These are phyloP conservation scores for Zizania latifolia DNA, from an alignment of 176 grass and related monocot genomes.

Conservation along the genomic window DNA sequence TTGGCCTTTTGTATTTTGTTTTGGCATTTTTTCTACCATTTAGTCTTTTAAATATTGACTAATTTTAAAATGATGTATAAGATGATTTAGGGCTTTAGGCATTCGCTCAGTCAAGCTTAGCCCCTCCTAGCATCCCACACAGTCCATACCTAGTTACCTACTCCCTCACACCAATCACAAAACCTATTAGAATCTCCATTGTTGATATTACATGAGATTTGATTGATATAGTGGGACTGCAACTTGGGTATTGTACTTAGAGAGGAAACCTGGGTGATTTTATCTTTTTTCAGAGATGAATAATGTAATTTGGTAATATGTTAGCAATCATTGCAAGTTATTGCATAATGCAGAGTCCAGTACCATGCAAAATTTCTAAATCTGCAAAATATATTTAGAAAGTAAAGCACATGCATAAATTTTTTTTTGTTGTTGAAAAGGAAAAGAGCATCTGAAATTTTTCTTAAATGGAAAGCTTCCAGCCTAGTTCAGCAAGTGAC, in stretches of 20 bases:
- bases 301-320: not conserved
- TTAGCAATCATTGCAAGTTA: not conserved
- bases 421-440: not conserved
- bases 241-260: not conserved
- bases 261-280: not conserved
- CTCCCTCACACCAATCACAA: not conserved
- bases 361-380: not conserved
- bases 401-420: not conserved
- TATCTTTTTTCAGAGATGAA: not conserved
- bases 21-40: slow-evolving; percentile 1
- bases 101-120: not conserved
- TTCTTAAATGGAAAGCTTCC: not conserved
- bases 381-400: not conserved
- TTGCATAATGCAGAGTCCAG: not conserved
- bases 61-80: not conserved
- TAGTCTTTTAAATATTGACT: not conserved
- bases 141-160: not conserved
- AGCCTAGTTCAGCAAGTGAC: not conserved
- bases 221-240: not conserved
- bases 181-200: not conserved
- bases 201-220: not conserved
- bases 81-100: not conserved
- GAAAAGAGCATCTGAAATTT: not conserved
- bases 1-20: not conserved
- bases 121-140: not conserved